Conservation (phyloP, 2,329 filamentous ascomycete genomes). For the Apiospora malaysiana region DNA sequence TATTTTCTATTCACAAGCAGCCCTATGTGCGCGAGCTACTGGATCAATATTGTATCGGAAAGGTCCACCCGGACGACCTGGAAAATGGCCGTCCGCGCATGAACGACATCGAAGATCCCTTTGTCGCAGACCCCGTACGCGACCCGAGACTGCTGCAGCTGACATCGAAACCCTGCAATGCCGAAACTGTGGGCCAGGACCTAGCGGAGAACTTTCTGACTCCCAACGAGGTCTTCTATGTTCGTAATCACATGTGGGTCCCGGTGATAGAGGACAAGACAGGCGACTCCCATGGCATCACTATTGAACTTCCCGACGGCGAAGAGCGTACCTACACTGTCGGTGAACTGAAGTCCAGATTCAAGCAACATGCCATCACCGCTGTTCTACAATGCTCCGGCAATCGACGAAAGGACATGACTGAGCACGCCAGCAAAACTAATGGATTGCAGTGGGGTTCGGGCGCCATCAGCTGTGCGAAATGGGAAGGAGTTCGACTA, state of each 20-base stretch:
- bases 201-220: constrained; percentile 51
- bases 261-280: constrained; percentile 43
- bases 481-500: constrained; percentile 52
- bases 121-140: constrained; percentile 48
- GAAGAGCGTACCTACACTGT: constrained; percentile 47
- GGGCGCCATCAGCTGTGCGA: constrained; percentile 52
- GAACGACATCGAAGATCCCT: constrained; percentile 64
- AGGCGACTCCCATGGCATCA: constrained; percentile 44
- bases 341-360: constrained; percentile 50
- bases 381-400: constrained; percentile 55
- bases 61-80: constrained; percentile 63
- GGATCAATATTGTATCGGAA: constrained; percentile 68
- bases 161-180: constrained; percentile 54
- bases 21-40: constrained; percentile 69
- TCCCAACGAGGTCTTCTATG: constrained; percentile 50
- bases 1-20: constrained; percentile 72
- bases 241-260: constrained; percentile 56
- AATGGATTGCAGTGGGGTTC: constrained; percentile 55
- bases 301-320: constrained; percentile 50
- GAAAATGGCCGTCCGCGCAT: constrained; percentile 60
- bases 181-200: constrained; percentile 51
- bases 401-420: constrained; percentile 53
- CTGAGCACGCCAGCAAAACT: constrained; percentile 46
- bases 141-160: constrained; percentile 47
- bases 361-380: constrained; percentile 49